These are phyloP conservation scores for Boletales sp. DNA, from an alignment of 768 basidiomycete genomes.

Conservation along the genomic window DNA sequence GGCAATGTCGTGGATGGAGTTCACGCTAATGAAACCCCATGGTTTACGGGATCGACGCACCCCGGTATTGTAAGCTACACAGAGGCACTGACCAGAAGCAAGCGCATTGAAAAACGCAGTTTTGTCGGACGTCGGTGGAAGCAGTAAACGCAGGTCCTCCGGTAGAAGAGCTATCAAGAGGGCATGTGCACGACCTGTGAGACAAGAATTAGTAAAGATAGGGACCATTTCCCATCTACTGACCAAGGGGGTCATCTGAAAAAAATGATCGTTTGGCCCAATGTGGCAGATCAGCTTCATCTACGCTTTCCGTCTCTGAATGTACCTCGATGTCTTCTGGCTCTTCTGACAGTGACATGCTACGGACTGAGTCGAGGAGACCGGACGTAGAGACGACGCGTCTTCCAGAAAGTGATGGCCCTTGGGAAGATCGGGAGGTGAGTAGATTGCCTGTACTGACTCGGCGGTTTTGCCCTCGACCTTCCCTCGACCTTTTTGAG, in stretches of 20 bases:
- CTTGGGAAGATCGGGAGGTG: slow-evolving; percentile 18
- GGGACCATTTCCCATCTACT: slow-evolving; percentile 18
- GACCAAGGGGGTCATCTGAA: slow-evolving; percentile 55
- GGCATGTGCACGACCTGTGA: slow-evolving; percentile 60
- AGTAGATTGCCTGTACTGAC: slow-evolving; percentile 30
- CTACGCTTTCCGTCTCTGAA: slow-evolving; percentile 42
- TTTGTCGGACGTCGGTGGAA: slow-evolving; percentile 33
- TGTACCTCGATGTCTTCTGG: slow-evolving; percentile 52
- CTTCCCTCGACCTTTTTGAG: slow-evolving; percentile 40
- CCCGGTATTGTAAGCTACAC: slow-evolving; percentile 74
- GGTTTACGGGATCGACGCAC: slow-evolving; percentile 79
- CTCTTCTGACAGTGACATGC: slow-evolving; percentile 50
- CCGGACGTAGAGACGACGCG: slow-evolving; percentile 57
- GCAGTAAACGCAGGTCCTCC: slow-evolving; percentile 40
- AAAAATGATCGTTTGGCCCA: slow-evolving; percentile 72
- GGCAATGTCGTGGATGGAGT: slow-evolving; percentile 77
- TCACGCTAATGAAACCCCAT: slow-evolving; percentile 82
- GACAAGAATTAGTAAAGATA: slow-evolving; percentile 2
- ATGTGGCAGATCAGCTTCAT: slow-evolving; percentile 69
- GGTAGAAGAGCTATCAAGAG: slow-evolving; percentile 63
- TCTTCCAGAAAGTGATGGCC: slow-evolving; percentile 28
- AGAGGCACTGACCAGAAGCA: slow-evolving; percentile 78
- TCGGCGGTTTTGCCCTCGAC: slow-evolving; percentile 34
- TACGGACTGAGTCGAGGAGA: slow-evolving; percentile 51
- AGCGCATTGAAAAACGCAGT: slow-evolving; percentile 49